These are phyloP conservation scores for Talaromyces borbonicus DNA, from an alignment of 495 filamentous ascomycete species.

Conservation along the genomic window DNA sequence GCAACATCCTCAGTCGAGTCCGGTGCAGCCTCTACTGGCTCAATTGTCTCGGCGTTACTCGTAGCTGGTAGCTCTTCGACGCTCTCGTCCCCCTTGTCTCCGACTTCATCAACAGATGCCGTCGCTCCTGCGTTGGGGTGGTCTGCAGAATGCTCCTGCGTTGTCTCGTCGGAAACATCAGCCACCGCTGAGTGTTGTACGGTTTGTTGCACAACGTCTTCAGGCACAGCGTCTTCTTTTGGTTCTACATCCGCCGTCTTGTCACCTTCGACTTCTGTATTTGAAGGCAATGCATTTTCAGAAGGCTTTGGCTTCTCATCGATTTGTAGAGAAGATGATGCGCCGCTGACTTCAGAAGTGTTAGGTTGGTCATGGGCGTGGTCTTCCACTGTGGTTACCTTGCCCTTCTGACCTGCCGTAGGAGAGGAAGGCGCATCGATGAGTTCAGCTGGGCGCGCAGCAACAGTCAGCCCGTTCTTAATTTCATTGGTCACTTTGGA, in stretches of 20 bases:
- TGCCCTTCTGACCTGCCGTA: neutral
- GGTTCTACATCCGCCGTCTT: conserved; percentile 4
- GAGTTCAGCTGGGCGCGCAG: conserved; percentile 1
- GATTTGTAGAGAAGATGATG: neutral
- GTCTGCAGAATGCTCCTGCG: conserved; percentile 4
- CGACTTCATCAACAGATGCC: neutral
- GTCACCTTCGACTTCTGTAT: neutral
- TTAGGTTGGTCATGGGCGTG: conserved; percentile 1
- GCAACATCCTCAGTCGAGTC: no score
- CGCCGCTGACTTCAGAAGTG: neutral
- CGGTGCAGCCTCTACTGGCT: neutral
- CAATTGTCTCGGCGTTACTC: conserved; percentile 1
- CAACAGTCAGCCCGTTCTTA: conserved; percentile 4
- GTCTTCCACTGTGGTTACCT: neutral
- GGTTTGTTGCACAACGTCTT: no score
- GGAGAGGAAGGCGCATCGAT: neutral
- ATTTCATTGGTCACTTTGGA: conserved; percentile 1
- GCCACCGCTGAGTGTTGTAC: no score
- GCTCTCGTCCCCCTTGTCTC: conserved; percentile 1
- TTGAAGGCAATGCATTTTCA: neutral
- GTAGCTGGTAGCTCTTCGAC: conserved; percentile 4
- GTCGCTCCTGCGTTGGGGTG: neutral
- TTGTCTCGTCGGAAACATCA: conserved; percentile 9
- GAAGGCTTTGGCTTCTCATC: conserved; percentile 3
- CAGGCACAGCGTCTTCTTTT: no score